Percentiles rank a stretch among this genome's conserved stretches.
phyloP scores from a whole-genome alignment of 225 moss, liverwort and hornwort species.

The Neckera pumila region DNA sequence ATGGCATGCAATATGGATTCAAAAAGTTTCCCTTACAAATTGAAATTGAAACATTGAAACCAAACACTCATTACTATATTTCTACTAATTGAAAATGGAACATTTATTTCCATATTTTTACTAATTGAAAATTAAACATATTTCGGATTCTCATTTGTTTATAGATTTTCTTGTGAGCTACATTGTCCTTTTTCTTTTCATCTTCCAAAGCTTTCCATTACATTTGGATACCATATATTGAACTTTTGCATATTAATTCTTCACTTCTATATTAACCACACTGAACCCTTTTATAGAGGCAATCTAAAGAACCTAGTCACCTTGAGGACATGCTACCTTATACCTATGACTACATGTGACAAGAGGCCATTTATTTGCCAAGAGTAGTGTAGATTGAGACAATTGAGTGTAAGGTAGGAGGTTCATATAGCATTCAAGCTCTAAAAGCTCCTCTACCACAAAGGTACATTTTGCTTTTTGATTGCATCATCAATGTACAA shows the following conservation, averaged over 20 bases:
- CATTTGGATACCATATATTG: too few species aligned
- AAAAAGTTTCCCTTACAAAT: background rate
- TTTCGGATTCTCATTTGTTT: too few species aligned
- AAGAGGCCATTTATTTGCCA: fast-evolving
- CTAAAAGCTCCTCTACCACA: too few species aligned
- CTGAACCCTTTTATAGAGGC: background rate
- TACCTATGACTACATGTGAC: fast-evolving
- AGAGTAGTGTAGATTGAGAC: background rate
- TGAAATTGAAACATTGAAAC: too few species aligned
- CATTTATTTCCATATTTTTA: too few species aligned
- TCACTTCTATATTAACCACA: background rate
- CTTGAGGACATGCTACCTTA: background rate
- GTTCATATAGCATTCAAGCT: fast-evolving
- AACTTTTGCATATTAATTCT: too few species aligned
- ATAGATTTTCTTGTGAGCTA: too few species aligned
- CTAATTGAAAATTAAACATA: too few species aligned
- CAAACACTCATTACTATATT: too few species aligned
- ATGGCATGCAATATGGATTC: background rate
- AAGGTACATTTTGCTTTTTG: background rate
- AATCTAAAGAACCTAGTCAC: background rate
- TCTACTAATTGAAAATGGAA: too few species aligned
- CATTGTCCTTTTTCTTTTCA: too few species aligned
- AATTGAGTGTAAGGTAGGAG: background rate
- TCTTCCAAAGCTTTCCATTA: too few species aligned
- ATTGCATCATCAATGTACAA: background rate